These are phyloP conservation scores for Pseudogymnoascus sp. DNA, from an alignment of 2,329 filamentous ascomycete genomes.

Conservation along the genomic window DNA sequence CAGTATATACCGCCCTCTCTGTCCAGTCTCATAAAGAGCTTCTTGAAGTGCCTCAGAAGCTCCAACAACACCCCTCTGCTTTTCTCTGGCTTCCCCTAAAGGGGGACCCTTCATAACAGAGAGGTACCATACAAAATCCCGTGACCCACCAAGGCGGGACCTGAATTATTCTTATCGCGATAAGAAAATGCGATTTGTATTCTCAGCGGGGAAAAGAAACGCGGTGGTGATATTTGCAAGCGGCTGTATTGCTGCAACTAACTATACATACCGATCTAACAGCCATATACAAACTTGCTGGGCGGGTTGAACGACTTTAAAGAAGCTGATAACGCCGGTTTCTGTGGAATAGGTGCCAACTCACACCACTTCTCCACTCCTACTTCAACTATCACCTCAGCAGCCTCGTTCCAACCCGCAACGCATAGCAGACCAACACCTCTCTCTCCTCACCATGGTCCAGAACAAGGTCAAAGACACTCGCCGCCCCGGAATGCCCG, in stretches of 20 bases:
- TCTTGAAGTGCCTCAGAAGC: too few species aligned
- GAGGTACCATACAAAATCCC: not conserved
- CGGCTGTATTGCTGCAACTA: not conserved
- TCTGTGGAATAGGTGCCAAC: not conserved
- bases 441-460: not conserved
- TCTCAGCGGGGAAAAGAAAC: not conserved
- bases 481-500: slow-evolving; percentile 6
- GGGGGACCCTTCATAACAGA: not conserved
- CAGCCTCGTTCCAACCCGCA: not conserved
- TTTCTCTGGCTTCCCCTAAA: not conserved
- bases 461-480: slow-evolving; percentile 9
- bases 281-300: not conserved
- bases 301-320: not conserved
- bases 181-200: slow-evolving; percentile 5
- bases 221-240: not conserved
- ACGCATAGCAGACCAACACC: not conserved
- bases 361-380: not conserved
- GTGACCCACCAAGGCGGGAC: slow-evolving; percentile 1
- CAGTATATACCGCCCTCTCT: not conserved
- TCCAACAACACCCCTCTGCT: not conserved
- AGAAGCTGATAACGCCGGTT: not conserved
- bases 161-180: slow-evolving; percentile 1
- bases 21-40: not conserved
- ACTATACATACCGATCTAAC: not conserved
- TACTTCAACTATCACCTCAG: not conserved